phyloP scores from a whole-genome alignment of 2,329 filamentous ascomycete species.

The Tympanopsis confertula region DNA sequence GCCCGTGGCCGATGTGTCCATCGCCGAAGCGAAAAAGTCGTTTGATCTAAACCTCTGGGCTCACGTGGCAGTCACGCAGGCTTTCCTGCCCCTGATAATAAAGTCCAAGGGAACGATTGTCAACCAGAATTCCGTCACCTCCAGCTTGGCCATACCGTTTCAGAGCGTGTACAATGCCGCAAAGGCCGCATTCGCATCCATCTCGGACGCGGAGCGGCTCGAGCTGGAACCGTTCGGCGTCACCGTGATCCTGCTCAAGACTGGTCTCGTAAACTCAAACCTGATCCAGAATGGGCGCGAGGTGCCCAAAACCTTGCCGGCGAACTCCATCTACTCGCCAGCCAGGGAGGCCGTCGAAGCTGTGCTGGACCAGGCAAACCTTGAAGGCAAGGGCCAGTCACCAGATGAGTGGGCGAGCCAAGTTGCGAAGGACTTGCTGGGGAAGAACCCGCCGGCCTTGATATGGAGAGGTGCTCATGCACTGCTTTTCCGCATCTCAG shows the following conservation, averaged over 20 bases:
- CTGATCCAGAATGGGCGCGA: background rate
- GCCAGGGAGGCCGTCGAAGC: constrained; percentile 4
- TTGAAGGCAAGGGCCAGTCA: constrained; percentile 5
- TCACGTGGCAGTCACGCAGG: constrained; percentile 18
- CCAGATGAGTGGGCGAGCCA: constrained; percentile 6
- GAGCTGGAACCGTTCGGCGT: background rate
- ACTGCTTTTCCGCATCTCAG: constrained; percentile 3
- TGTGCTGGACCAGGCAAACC: constrained; percentile 1
- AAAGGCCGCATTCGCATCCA: background rate
- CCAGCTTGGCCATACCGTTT: constrained; percentile 15
- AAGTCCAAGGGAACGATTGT: constrained; percentile 16
- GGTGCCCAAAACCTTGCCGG: constrained; percentile 3
- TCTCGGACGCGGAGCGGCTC: background rate
- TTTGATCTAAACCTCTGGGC: constrained; percentile 22
- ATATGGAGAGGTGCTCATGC: constrained; percentile 6
- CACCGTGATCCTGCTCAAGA: background rate
- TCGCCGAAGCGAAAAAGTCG: constrained; percentile 15
- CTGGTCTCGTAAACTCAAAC: background rate
- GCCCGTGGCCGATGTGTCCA: constrained; percentile 15
- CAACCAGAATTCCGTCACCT: constrained; percentile 21
- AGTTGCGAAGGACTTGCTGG: constrained; percentile 5
- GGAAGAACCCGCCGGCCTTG: constrained; percentile 3
- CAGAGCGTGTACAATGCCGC: constrained; percentile 16
- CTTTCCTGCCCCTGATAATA: constrained; percentile 16
- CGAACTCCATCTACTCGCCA: constrained; percentile 7